Percentiles rank a stretch among this genome's conserved stretches.
These are phyloP conservation scores for Tuctoria greenei DNA, from an alignment of 176 grass and related monocot species.

Conservation along the genomic window DNA sequence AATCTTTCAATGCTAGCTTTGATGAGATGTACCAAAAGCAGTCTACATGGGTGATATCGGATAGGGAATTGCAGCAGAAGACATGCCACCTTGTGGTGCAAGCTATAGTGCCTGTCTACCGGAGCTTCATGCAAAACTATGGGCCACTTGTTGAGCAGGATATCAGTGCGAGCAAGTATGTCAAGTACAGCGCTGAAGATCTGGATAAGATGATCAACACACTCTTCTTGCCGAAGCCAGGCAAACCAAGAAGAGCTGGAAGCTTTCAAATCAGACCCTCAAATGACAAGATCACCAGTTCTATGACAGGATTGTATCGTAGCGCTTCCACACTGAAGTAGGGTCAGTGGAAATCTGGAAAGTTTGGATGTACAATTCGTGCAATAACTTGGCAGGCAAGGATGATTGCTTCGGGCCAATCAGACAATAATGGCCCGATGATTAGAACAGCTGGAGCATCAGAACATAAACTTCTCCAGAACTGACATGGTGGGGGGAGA, in stretches of 20 bases:
- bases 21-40: slow-evolving; percentile 88
- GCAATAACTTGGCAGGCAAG: slow-evolving; percentile 33
- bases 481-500: slow-evolving; percentile 33
- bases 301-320: slow-evolving; percentile 60
- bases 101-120: slow-evolving; percentile 76
- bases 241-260: slow-evolving; percentile 46
- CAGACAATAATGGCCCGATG: slow-evolving; percentile 37
- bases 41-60: slow-evolving; percentile 69
- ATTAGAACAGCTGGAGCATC: slow-evolving; percentile 30
- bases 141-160: slow-evolving; percentile 90
- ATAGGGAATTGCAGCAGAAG: slow-evolving; percentile 81
- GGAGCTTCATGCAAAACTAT: slow-evolving; percentile 98
- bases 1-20: slow-evolving; percentile 77
- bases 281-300: slow-evolving; percentile 59
- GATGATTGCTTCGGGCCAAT: slow-evolving; percentile 14
- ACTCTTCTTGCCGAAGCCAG: slow-evolving; percentile 64
- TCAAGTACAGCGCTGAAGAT: slow-evolving; percentile 61
- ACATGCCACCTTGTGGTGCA: slow-evolving; percentile 77
- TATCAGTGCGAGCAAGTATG: slow-evolving; percentile 58
- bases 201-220: slow-evolving; percentile 75
- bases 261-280: slow-evolving; percentile 74
- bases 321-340: slow-evolving; percentile 73
- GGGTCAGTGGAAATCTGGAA: slow-evolving; percentile 13
- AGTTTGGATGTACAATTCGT: slow-evolving; percentile 27
- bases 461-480: slow-evolving; percentile 37